phyloP scores from a whole-genome alignment of 2,329 filamentous ascomycete species.

The Nigrospora oryzae region DNA sequence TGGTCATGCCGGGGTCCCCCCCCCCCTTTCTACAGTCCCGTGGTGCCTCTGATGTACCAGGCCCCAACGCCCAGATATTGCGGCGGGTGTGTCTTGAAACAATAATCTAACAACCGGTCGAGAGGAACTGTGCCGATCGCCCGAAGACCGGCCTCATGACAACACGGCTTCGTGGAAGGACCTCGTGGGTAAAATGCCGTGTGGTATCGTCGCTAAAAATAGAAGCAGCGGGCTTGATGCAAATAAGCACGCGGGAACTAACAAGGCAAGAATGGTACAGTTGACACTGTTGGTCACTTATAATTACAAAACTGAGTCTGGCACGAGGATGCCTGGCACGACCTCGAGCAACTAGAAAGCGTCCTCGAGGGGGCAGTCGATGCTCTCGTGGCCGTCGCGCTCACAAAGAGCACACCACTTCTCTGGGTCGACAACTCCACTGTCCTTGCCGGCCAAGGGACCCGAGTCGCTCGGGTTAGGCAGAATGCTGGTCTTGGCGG shows the following conservation, averaged over 20 bases:
- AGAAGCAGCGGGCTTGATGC: background rate
- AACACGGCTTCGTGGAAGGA: no score
- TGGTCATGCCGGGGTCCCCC: no score
- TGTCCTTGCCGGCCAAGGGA: constrained; percentile 70
- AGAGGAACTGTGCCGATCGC: no score
- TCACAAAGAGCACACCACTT: constrained; percentile 99
- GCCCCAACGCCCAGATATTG: no score
- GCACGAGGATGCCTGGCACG: background rate
- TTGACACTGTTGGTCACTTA: background rate
- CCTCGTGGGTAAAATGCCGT: background rate
- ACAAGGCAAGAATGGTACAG: background rate
- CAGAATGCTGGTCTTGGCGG: constrained; percentile 35
- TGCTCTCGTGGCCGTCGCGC: constrained; percentile 91
- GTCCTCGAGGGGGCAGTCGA: constrained; percentile 89
- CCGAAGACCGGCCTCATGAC: no score
- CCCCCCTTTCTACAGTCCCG: no score
- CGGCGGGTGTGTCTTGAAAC: no score
- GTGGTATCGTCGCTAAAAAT: constrained; percentile 3
- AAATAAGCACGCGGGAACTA: background rate
- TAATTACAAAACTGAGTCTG: background rate
- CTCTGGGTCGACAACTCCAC: constrained; percentile 66
- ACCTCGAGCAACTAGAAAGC: constrained; percentile 40
- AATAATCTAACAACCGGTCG: no score
- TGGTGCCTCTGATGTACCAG: no score
- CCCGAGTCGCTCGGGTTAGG: constrained; percentile 57